phyloP scores from a whole-genome alignment of 176 grass and related monocot genomes.

The Eragrostis curvula region DNA sequence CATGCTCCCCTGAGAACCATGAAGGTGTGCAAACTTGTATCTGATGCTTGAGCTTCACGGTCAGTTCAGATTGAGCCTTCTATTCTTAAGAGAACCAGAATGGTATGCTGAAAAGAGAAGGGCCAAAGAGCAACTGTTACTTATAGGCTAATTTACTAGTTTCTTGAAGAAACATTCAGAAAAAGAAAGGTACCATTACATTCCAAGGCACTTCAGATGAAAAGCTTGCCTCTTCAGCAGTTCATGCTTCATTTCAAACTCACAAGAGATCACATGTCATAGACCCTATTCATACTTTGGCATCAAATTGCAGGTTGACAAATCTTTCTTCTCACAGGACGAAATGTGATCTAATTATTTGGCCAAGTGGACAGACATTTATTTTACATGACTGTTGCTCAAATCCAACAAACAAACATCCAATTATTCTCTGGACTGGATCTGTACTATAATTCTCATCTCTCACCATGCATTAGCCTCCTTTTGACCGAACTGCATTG shows the following conservation, averaged over 20 bases:
- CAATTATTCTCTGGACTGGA: neutral
- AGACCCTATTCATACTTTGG: constrained; percentile 41
- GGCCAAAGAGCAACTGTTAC: constrained; percentile 11
- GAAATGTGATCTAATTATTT: constrained; percentile 27
- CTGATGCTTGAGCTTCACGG: constrained; percentile 10
- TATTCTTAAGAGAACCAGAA: constrained; percentile 22
- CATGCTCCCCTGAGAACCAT: constrained; percentile 9
- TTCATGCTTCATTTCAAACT: constrained; percentile 30
- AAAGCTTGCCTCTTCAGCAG: constrained; percentile 35
- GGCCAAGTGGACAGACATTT: constrained; percentile 38
- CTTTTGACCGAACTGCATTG: neutral
- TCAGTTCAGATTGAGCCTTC: constrained; percentile 4
- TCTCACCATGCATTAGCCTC: neutral
- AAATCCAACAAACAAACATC: neutral
- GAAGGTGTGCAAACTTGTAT: constrained; percentile 21
- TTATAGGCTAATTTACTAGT: constrained; percentile 34
- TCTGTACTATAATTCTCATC: neutral
- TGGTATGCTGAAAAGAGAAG: constrained; percentile 35
- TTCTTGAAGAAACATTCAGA: constrained; percentile 31
- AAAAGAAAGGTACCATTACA: constrained; percentile 43
- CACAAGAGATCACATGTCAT: constrained; percentile 36
- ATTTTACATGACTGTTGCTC: constrained; percentile 22
- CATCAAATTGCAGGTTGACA: constrained; percentile 27
- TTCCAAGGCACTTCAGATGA: constrained; percentile 49
- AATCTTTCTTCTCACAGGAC: constrained; percentile 24